phyloP scores from a whole-genome alignment of 2,329 filamentous ascomycete species.

The Fusarium nisikadoi region DNA sequence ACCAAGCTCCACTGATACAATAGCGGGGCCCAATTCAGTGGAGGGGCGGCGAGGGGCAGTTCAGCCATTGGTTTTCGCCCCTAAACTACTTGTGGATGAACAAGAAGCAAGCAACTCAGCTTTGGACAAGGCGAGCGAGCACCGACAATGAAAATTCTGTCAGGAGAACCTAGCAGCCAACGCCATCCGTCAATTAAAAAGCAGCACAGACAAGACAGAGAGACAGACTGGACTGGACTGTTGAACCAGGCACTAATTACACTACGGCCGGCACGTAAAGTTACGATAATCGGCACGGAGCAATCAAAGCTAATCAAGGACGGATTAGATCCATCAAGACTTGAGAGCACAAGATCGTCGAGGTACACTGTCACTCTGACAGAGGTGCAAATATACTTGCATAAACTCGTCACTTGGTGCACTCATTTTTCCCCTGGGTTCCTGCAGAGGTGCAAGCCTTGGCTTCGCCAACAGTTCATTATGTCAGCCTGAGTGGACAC shows the following conservation, averaged over 20 bases:
- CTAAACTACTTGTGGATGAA: conserved; percentile 40
- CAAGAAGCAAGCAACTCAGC: conserved; percentile 34
- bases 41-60: conserved; percentile 40
- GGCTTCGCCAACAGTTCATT: conserved; percentile 30
- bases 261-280: conserved; percentile 20
- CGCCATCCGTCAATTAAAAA: conserved; percentile 37
- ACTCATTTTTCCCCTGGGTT: conserved; percentile 20
- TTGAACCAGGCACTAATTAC: conserved; percentile 36
- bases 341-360: background rate
- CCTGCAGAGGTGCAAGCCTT: conserved; percentile 34
- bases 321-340: background rate
- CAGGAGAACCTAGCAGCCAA: conserved; percentile 45
- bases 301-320: conserved; percentile 2
- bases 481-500: conserved; percentile 28
- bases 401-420: conserved; percentile 8
- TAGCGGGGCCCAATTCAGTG: conserved; percentile 42
- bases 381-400: conserved; percentile 27
- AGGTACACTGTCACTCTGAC: conserved; percentile 28
- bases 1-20: conserved; percentile 34
- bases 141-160: conserved; percentile 47
- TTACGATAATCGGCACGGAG: conserved; percentile 18
- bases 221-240: background rate
- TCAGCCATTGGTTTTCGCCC: conserved; percentile 4
- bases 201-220: conserved; percentile 28
- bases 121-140: conserved; percentile 39